Conservation (phyloP, 2,329 filamentous ascomycete species). For the Cercospora nicotianae region DNA sequence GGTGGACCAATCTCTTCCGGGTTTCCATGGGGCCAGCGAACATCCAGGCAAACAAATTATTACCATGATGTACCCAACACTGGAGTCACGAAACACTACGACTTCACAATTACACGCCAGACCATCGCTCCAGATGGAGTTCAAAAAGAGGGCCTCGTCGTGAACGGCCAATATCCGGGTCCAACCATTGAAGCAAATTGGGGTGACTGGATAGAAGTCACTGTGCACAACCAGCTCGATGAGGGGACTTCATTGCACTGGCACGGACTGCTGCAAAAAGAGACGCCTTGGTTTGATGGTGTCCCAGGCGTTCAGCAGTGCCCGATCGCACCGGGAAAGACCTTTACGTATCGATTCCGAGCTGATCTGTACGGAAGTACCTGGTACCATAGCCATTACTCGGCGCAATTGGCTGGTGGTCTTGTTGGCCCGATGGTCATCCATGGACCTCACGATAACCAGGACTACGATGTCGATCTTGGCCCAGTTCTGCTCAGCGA, state of each 20-base stretch:
- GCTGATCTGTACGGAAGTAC: conserved; percentile 45
- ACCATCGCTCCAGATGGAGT: conserved; percentile 40
- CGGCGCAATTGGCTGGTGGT: conserved; percentile 45
- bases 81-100: conserved; percentile 39
- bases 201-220: conserved; percentile 41
- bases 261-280: conserved; percentile 53
- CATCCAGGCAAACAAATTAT: conserved; percentile 32
- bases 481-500: conserved; percentile 47
- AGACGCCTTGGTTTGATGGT: conserved; percentile 56
- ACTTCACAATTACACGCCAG: conserved; percentile 35
- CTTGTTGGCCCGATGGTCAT: conserved; percentile 47
- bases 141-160: conserved; percentile 31
- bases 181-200: conserved; percentile 40
- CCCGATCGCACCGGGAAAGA: conserved; percentile 43
- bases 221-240: conserved; percentile 39
- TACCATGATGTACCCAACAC: conserved; percentile 35
- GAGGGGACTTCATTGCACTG: conserved; percentile 54
- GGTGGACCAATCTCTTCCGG: conserved; percentile 27
- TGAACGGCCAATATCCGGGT: conserved; percentile 40
- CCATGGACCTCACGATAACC: conserved; percentile 44
- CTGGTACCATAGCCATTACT: conserved; percentile 39
- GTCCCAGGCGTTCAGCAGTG: conserved; percentile 51
- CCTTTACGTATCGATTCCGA: conserved; percentile 42
- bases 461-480: conserved; percentile 47
- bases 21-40: conserved; percentile 33